These are phyloP conservation scores for Adansonia grandidieri DNA, from an alignment of 441 rosid genomes.

Conservation along the genomic window DNA sequence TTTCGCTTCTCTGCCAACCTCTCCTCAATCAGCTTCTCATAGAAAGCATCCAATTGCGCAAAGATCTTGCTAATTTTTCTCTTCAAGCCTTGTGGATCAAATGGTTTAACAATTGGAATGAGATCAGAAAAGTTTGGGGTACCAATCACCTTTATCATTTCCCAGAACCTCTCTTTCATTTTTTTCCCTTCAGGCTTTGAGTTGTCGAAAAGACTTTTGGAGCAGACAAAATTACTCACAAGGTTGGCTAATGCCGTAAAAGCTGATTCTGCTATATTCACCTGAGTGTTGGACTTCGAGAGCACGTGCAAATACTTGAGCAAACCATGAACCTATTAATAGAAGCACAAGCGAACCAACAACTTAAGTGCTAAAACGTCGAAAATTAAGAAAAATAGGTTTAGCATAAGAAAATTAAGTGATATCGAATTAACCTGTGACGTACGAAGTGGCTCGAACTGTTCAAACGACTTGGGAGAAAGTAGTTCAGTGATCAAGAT, in stretches of 20 bases:
- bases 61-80: slow-evolving; percentile 12
- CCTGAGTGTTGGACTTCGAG: slow-evolving; percentile 26
- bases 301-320: slow-evolving; percentile 19
- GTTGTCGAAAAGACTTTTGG: slow-evolving; percentile 28
- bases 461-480: slow-evolving; percentile 26
- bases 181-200: slow-evolving; percentile 24
- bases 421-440: slow-evolving; percentile 12
- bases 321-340: slow-evolving; percentile 28
- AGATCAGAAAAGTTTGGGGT: slow-evolving; percentile 31
- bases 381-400: not conserved
- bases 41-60: slow-evolving; percentile 23
- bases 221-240: slow-evolving; percentile 24
- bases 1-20: slow-evolving; percentile 27
- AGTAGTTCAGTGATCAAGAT: slow-evolving; percentile 29
- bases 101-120: slow-evolving; percentile 28
- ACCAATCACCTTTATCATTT: slow-evolving; percentile 21
- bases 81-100: slow-evolving; percentile 30
- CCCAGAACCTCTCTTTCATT: slow-evolving; percentile 29
- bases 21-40: slow-evolving; percentile 28
- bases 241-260: slow-evolving; percentile 31
- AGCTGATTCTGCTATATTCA: slow-evolving; percentile 31
- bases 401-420: too few species aligned
- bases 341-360: not conserved
- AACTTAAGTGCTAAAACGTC: not conserved
- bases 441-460: slow-evolving; percentile 25